Percentiles rank a stretch among this genome's conserved stretches.
Conservation (phyloP, 805 yeast genomes). For the Suhomyces xylopsoci region DNA sequence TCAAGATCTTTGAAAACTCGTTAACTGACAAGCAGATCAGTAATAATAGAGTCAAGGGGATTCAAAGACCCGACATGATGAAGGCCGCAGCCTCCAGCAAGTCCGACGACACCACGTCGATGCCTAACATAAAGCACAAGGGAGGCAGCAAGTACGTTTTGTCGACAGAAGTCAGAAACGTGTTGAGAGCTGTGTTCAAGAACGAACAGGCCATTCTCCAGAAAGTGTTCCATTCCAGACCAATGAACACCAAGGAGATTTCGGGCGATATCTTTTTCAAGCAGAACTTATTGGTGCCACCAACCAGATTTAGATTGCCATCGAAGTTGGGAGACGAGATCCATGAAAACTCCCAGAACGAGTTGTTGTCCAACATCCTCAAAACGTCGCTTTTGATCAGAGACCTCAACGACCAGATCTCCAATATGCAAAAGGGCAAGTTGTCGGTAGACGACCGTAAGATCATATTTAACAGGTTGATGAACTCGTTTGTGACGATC, state of each 20-base stretch:
- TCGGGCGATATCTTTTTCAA: constrained; percentile 85
- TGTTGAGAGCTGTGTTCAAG: constrained; percentile 69
- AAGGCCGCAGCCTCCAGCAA: constrained; percentile 25
- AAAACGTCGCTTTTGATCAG: constrained; percentile 79
- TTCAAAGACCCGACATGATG: constrained; percentile 68
- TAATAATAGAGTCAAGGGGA: constrained; percentile 81
- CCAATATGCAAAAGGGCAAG: constrained; percentile 53
- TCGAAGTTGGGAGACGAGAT: constrained; percentile 94
- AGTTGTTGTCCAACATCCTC: constrained; percentile 73
- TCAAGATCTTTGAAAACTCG: constrained; percentile 87
- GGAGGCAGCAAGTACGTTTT: constrained; percentile 82
- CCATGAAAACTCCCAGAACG: constrained; percentile 93
- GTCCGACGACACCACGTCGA: constrained; percentile 18
- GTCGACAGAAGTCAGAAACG: constrained; percentile 82
- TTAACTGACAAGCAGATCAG: constrained; percentile 76
- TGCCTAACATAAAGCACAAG: constrained; percentile 55
- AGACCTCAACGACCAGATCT: constrained; percentile 83
- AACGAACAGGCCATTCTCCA: constrained; percentile 67
- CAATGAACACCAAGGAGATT: constrained; percentile 47
- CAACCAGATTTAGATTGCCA: constrained; percentile 96
- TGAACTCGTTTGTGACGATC: constrained; percentile 92
- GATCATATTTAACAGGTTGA: constrained; percentile 77
- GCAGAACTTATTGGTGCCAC: constrained; percentile 87
- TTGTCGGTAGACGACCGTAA: constrained; percentile 62
- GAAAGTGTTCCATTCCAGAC: constrained; percentile 80